phyloP scores from a whole-genome alignment of 2,329 filamentous ascomycete genomes.

The Sodiomyces alkalinus region DNA sequence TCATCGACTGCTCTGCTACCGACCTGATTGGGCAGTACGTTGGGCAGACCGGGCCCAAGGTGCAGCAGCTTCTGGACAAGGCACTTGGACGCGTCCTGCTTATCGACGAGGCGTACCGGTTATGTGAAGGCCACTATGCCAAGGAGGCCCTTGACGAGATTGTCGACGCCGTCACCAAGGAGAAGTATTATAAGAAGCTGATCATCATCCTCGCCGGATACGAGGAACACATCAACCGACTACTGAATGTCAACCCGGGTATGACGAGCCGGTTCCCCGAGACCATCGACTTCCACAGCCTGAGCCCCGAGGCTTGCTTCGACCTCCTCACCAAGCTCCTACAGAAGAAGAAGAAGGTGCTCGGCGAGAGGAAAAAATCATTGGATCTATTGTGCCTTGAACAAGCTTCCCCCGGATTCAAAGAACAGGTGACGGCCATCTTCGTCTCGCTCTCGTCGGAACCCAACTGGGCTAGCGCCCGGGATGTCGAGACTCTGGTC shows the following conservation, averaged over 20 bases:
- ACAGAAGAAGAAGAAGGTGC: conserved; percentile 11
- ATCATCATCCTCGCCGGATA: conserved; percentile 59
- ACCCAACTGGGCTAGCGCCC: conserved; percentile 44
- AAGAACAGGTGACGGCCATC: conserved; percentile 11
- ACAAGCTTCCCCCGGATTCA: conserved; percentile 3
- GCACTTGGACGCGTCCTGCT: conserved; percentile 53
- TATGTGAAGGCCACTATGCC: conserved; percentile 41
- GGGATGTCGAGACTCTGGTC: conserved; percentile 42
- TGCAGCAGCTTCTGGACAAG: conserved; percentile 41
- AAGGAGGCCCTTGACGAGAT: conserved; percentile 40
- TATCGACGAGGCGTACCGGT: conserved; percentile 57
- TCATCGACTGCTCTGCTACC: conserved; percentile 50
- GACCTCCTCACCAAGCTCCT: conserved; percentile 21
- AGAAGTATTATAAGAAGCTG: conserved; percentile 40
- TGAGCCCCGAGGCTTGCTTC: conserved; percentile 28
- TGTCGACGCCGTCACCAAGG: conserved; percentile 36
- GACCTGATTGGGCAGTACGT: conserved; percentile 55
- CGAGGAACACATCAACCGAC: conserved; percentile 45
- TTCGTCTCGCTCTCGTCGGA: conserved; percentile 26
- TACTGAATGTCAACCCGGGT: conserved; percentile 46
- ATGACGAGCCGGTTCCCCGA: conserved; percentile 52
- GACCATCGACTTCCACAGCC: conserved; percentile 35
- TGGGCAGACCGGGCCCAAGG: conserved; percentile 56
- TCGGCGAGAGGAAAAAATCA: conserved; percentile 10
- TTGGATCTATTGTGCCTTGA: conserved; percentile 14